Evolutionary conservation across 805 yeast species (phyloP).

Genomic region (Sugiyamaella boreocaroliniensis): DNA sequence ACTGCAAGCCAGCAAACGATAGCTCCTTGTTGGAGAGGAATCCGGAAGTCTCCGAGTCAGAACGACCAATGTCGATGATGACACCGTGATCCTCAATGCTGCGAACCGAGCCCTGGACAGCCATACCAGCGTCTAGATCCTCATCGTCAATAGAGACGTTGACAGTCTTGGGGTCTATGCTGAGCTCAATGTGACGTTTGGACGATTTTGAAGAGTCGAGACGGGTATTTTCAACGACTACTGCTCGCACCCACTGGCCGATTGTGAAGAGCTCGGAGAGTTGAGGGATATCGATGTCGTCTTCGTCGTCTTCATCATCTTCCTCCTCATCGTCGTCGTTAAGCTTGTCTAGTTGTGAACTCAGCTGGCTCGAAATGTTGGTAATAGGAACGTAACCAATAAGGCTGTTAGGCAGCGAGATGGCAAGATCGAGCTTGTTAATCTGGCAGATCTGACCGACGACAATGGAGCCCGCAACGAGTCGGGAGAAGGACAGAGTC

Average conservation of each 20-base stretch:
- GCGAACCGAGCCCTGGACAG: conserved; percentile 69
- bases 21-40: conserved; percentile 71
- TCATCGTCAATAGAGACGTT: conserved; percentile 49
- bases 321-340: conserved; percentile 35
- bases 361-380: conserved; percentile 58
- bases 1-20: conserved; percentile 31
- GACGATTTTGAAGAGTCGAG: conserved; percentile 28
- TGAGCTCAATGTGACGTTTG: conserved; percentile 60
- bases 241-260: conserved; percentile 86
- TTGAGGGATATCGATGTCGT: conserved; percentile 41
- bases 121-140: conserved; percentile 51
- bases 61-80: conserved; percentile 61
- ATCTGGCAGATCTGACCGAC: conserved; percentile 70
- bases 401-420: conserved; percentile 75
- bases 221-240: conserved; percentile 53
- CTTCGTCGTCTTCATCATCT: conserved; percentile 36
- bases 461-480: conserved; percentile 65
- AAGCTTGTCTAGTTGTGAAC: conserved; percentile 48
- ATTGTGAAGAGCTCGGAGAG: conserved; percentile 47
- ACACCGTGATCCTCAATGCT: conserved; percentile 92
- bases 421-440: conserved; percentile 53
- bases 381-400: conserved; percentile 74
- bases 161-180: conserved; percentile 67
- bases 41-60: conserved; percentile 43
- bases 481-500: conserved; percentile 51